Evolutionary conservation across 176 grass and related monocot genomes (phyloP), one percentile per base, ranked within the genome.

Genomic region (Raddia distichophylla): DNA sequence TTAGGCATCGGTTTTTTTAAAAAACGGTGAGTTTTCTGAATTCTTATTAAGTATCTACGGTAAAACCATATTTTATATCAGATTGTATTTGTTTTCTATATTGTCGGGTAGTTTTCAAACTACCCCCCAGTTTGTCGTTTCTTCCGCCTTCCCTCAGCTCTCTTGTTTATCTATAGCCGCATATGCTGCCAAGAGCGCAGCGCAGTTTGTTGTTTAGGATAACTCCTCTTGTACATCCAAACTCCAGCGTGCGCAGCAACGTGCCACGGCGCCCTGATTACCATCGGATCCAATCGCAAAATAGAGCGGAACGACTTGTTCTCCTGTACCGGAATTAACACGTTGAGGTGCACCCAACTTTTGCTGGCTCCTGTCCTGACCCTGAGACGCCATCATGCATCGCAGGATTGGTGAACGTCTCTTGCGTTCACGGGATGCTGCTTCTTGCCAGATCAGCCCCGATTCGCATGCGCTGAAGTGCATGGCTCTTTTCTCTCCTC

Each of bases 401-500:
- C 14, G 55, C 43, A 22, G 19, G 68, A 82, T 52, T 72, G 43
- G 27, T 15, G 79, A 43, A 32, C 35, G 10, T 22, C 43, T 9
- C 60, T 47, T 71, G 34, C 53, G 42, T 67, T 83, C 82, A 84
- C 73, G 63, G 63, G 63, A 20, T 48, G 71, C 60, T 66, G 71
- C 60, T 55, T 46, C n/a, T 49, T 58, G 51, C 62, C 52, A 56
- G 53, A 76, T 75, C 42, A 2, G 17, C 14, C 15, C 8, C 37
- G 50, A 15, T 55, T 35, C 40, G 61, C 67, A 44, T 80, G 52
- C 52, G 15, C 15, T 67, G 63, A 33, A 67, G 62, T 1, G 9
- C 1, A 15, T 14, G 69, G 75, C 72, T 33, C 81, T 56, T 55
- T 59, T 51, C 69, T 20, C 19, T 48, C 48, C 6, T 19, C 20